Percentiles rank a stretch among this genome's conserved stretches.
Conservation (phyloP, 768 basidiomycete species). For the Tubosaeta brunneosetosa region DNA sequence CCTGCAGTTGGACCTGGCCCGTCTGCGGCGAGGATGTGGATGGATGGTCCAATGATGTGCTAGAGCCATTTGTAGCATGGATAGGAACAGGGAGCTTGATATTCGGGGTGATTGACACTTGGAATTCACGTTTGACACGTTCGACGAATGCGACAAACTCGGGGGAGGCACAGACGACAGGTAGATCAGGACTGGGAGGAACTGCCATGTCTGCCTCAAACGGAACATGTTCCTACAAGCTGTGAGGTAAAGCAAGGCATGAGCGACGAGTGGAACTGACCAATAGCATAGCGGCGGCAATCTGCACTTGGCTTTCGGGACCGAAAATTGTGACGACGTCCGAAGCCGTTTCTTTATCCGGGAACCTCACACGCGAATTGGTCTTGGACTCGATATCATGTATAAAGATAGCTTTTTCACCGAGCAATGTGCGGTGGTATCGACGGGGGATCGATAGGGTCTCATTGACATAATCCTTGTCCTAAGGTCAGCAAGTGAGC, state of each 20-base stretch:
- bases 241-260: slow-evolving; percentile 1
- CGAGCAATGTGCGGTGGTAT: slow-evolving; percentile 91
- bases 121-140: slow-evolving; percentile 88
- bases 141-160: slow-evolving; percentile 87
- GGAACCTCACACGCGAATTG: slow-evolving; percentile 88
- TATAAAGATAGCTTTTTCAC: slow-evolving; percentile 96
- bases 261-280: slow-evolving; percentile 39
- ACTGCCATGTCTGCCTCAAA: slow-evolving; percentile 95
- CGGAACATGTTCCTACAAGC: slow-evolving; percentile 84
- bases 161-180: slow-evolving; percentile 66
- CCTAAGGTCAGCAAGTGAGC: slow-evolving; percentile 42
- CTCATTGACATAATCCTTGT: slow-evolving; percentile 95
- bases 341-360: slow-evolving; percentile 90
- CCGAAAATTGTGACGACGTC: slow-evolving; percentile 96
- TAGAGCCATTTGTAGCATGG: slow-evolving; percentile 42
- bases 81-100: slow-evolving; percentile 45
- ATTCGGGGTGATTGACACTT: slow-evolving; percentile 84
- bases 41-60: slow-evolving; percentile 47
- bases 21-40: slow-evolving; percentile 19
- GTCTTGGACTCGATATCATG: slow-evolving; percentile 97
- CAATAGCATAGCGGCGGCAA: slow-evolving; percentile 92
- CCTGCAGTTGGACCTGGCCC: slow-evolving; percentile 22
- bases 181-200: slow-evolving; percentile 76
- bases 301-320: slow-evolving; percentile 94
- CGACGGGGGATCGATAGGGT: slow-evolving; percentile 89